Evolutionary conservation across 2,329 filamentous ascomycete genomes (phyloP).

Genomic region (Dichotomopilus funicola): DNA sequence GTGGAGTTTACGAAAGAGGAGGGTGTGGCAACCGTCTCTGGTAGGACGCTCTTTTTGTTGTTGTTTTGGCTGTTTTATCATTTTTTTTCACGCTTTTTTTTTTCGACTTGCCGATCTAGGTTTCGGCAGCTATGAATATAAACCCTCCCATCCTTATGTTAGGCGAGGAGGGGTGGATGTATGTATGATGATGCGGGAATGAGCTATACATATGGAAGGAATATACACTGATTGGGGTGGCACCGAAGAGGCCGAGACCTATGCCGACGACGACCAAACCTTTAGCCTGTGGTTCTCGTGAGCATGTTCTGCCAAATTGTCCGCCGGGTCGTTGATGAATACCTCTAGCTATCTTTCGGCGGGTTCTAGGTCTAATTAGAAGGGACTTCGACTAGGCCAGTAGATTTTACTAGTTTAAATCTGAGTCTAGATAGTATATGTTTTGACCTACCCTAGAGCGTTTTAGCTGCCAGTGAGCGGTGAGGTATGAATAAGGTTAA

Average conservation of each 20-base stretch:
- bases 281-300: background rate
- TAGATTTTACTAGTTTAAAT: background rate
- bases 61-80: too few relatives aligned
- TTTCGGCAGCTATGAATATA: too few relatives aligned
- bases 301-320: background rate
- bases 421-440: background rate
- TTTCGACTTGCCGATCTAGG: too few relatives aligned
- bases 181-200: too few relatives aligned
- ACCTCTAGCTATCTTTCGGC: background rate
- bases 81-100: too few relatives aligned
- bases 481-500: background rate
- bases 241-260: background rate
- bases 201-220: background rate
- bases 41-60: too few relatives aligned
- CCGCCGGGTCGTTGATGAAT: background rate
- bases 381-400: background rate
- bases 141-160: too few relatives aligned
- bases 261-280: background rate
- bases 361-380: background rate
- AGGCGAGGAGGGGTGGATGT: too few relatives aligned
- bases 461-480: background rate
- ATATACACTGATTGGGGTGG: background rate
- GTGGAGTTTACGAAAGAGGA: too few relatives aligned
- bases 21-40: too few relatives aligned
- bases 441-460: background rate